A percentile compares a stretch with the other conserved stretches of the same genome.
Evolutionary conservation across 139 green algal species (phyloP).

Genomic region (Auxenochlorella protothecoides): DNA sequence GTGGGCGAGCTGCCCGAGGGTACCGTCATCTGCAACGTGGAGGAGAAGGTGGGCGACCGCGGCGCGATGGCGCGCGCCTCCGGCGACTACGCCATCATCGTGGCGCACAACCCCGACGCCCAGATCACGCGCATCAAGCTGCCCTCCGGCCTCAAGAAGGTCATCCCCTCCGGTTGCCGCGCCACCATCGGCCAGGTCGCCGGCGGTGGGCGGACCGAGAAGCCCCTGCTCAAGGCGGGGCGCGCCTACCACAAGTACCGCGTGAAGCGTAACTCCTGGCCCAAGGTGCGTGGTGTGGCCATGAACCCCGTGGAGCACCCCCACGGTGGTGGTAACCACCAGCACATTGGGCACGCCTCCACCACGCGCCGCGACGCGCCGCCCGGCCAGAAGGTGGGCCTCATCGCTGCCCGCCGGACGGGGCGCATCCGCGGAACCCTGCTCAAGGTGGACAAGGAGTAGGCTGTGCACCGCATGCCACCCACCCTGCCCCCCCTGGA

Average conservation of each 20-base stretch:
- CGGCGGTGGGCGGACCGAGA: conserved; percentile 96
- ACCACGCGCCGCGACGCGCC: conserved; percentile 83
- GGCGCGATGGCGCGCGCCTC: conserved; percentile 83
- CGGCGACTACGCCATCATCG: conserved; percentile 95
- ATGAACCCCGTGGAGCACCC: conserved; percentile 99
- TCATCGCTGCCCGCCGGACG: conserved; percentile 75
- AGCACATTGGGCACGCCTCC: conserved; percentile 99
- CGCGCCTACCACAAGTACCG: conserved; percentile 94
- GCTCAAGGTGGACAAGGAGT: conserved; percentile 37
- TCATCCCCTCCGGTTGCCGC: conserved; percentile 82
- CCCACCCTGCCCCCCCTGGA: too few relatives aligned
- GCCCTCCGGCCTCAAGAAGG: conserved; percentile 96
- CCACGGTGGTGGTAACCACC: conserved; percentile 99
- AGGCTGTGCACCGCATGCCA: background rate
- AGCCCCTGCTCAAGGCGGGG: conserved; percentile 99
- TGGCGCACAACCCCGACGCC: conserved; percentile 94
- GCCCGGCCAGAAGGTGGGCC: conserved; percentile 68
- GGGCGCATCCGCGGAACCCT: conserved; percentile 35
- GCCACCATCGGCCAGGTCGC: conserved; percentile 93
- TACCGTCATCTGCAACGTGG: conserved; percentile 98
- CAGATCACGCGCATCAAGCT: conserved; percentile 98
- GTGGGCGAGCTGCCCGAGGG: conserved; percentile 95
- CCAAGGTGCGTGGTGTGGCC: conserved; percentile 94
- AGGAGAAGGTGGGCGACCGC: conserved; percentile 83
- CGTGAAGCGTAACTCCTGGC: conserved; percentile 90